A percentile compares a stretch with the other conserved stretches of the same genome.
phyloP scores from a whole-genome alignment of 2,329 filamentous ascomycete species.

The Penicillium sp. region DNA sequence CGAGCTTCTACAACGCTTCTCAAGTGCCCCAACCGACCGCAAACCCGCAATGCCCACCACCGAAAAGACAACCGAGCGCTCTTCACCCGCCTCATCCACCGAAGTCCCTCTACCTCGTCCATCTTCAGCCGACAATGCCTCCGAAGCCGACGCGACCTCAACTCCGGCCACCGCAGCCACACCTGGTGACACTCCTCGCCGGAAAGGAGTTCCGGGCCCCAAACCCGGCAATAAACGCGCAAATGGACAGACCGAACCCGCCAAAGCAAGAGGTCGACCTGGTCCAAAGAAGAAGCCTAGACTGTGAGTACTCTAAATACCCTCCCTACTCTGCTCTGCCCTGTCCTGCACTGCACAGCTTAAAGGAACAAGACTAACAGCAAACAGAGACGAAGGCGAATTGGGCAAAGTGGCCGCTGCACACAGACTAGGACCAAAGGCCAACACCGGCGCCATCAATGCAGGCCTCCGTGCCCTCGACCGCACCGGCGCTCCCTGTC shows the following conservation, averaged over 20 bases:
- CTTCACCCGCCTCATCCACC: slow-evolving; percentile 43
- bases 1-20: slow-evolving; percentile 41
- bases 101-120: slow-evolving; percentile 39
- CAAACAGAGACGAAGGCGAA: slow-evolving; percentile 57
- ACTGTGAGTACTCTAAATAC: slow-evolving; percentile 80
- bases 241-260: slow-evolving; percentile 46
- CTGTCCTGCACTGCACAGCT: too few relatives aligned
- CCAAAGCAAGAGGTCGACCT: slow-evolving; percentile 76
- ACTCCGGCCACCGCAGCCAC: slow-evolving; percentile 47
- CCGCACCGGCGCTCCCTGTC: slow-evolving; percentile 86
- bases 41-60: slow-evolving; percentile 26
- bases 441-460: slow-evolving; percentile 96
- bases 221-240: slow-evolving; percentile 67
- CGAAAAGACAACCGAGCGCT: slow-evolving; percentile 33
- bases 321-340: too few relatives aligned
- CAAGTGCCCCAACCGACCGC: slow-evolving; percentile 20
- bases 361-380: too few relatives aligned
- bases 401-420: slow-evolving; percentile 42
- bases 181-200: slow-evolving; percentile 61
- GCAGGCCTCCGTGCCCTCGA: slow-evolving; percentile 93
- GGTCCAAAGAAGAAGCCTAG: slow-evolving; percentile 96
- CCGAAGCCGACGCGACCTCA: slow-evolving; percentile 44
- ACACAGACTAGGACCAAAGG: slow-evolving; percentile 93
- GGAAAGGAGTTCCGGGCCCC: slow-evolving; percentile 74
- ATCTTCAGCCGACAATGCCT: slow-evolving; percentile 47